Evolutionary conservation across 1,139 yeast species (phyloP).

Genomic region (Yamadazyma friedrichii): DNA sequence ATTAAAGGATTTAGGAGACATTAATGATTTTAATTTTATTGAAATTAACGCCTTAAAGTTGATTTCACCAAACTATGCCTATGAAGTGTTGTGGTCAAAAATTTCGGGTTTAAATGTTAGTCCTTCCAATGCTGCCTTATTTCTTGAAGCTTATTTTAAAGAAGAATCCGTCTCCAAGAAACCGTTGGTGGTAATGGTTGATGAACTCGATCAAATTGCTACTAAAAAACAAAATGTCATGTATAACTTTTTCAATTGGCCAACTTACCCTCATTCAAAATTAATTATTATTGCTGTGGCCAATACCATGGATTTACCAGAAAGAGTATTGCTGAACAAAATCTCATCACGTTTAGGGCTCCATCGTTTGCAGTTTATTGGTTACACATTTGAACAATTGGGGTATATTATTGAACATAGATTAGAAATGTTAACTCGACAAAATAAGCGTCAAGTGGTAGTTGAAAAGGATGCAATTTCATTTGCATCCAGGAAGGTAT

Average conservation of each 20-base stretch:
- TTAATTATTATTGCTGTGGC: slow-evolving; percentile 91
- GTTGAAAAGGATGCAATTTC: slow-evolving; percentile 79
- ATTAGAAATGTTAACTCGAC: slow-evolving; percentile 52
- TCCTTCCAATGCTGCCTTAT: slow-evolving; percentile 56
- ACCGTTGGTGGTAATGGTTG: slow-evolving; percentile 78
- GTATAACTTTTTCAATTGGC: slow-evolving; percentile 98
- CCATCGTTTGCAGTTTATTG: slow-evolving; percentile 82
- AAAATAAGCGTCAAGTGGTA: slow-evolving; percentile 34
- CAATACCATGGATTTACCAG: slow-evolving; percentile 97
- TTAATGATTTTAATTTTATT: slow-evolving; percentile 64
- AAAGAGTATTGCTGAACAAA: slow-evolving; percentile 80
- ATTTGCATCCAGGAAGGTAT: slow-evolving; percentile 90
- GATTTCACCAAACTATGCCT: slow-evolving; percentile 81
- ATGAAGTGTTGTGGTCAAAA: slow-evolving; percentile 78
- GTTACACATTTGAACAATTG: slow-evolving; percentile 80
- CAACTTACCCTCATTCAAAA: slow-evolving; percentile 76
- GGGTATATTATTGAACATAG: slow-evolving; percentile 72
- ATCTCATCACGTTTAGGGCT: slow-evolving; percentile 89
- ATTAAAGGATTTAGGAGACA: slow-evolving; percentile 42
- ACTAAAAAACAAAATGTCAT: slow-evolving; percentile 83
- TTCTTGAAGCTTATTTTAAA: slow-evolving; percentile 39
- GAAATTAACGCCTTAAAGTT: slow-evolving; percentile 92
- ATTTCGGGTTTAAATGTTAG: slow-evolving; percentile 63
- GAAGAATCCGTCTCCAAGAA: slow-evolving; percentile 26
- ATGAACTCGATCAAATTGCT: slow-evolving; percentile 90